Percentiles rank a stretch among this genome's conserved stretches.
Evolutionary conservation across 768 basidiomycete species (phyloP).

Genomic region (Tulasnella sp.): DNA sequence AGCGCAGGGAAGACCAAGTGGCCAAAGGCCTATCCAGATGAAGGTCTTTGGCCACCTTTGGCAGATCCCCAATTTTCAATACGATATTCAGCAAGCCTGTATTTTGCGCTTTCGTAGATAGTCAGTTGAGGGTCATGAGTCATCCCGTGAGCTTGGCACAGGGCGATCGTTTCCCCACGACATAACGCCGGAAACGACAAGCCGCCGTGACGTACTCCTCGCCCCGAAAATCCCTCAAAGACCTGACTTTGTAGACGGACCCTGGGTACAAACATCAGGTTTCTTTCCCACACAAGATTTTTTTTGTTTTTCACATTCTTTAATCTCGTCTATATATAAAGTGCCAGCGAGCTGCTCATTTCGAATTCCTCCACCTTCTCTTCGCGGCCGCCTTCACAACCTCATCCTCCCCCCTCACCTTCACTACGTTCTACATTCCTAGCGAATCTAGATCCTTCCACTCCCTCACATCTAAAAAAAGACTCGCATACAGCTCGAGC

Average conservation of each 20-base stretch:
- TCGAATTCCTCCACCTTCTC: not conserved
- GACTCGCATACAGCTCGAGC: not conserved
- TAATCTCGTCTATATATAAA: not conserved
- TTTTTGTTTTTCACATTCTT: not conserved
- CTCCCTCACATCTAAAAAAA: not conserved
- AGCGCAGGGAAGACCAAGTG: not conserved
- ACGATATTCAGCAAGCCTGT: conserved; percentile 1
- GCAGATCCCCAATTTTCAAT: conserved; percentile 11
- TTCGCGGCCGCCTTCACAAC: not conserved
- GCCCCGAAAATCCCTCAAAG: not conserved
- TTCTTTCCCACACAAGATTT: not conserved
- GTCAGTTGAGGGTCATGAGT: conserved; percentile 15
- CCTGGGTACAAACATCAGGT: not conserved
- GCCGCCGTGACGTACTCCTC: not conserved
- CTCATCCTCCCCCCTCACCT: not conserved
- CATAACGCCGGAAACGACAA: not conserved
- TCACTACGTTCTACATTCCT: not conserved
- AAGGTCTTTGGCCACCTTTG: not conserved
- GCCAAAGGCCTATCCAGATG: not conserved
- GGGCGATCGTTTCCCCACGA: not conserved
- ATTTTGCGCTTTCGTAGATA: not conserved
- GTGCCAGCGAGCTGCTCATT: not conserved
- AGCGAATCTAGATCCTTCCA: not conserved
- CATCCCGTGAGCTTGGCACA: no score
- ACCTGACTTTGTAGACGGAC: not conserved